These are phyloP conservation scores for Alternaria viburni DNA, from an alignment of 2,329 filamentous ascomycete genomes.

Conservation along the genomic window DNA sequence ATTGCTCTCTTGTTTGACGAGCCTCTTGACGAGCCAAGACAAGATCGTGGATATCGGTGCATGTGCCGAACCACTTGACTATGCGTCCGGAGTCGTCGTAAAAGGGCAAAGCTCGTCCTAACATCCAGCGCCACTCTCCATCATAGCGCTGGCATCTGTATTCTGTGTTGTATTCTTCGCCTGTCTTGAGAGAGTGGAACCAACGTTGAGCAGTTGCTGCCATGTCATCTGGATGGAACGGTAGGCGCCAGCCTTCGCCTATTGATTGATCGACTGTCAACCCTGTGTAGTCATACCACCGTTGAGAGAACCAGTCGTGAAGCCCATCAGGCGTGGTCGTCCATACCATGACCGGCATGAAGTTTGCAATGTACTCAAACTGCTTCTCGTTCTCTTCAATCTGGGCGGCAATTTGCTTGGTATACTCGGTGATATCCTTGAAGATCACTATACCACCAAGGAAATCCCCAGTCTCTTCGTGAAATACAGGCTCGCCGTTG, in stretches of 20 bases:
- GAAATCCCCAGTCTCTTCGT: slow-evolving; percentile 73
- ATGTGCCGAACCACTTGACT: slow-evolving; percentile 81
- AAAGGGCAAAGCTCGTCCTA: slow-evolving; percentile 74
- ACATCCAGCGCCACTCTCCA: slow-evolving; percentile 79
- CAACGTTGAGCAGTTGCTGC: slow-evolving; percentile 62
- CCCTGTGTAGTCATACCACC: slow-evolving; percentile 82
- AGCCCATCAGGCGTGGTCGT: slow-evolving; percentile 70
- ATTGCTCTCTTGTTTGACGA: slow-evolving; percentile 70
- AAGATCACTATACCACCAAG: slow-evolving; percentile 75
- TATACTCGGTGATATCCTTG: slow-evolving; percentile 74
- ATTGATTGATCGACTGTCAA: slow-evolving; percentile 67
- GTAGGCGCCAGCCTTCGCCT: slow-evolving; percentile 66
- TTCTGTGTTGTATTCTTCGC: slow-evolving; percentile 70
- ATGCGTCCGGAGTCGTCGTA: slow-evolving; percentile 71
- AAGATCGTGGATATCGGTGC: slow-evolving; percentile 78
- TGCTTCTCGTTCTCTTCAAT: slow-evolving; percentile 74
- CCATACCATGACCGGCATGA: slow-evolving; percentile 67
- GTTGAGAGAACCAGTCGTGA: slow-evolving; percentile 75
- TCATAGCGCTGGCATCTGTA: slow-evolving; percentile 71
- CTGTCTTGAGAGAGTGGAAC: slow-evolving; percentile 68
- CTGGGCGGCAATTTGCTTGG: slow-evolving; percentile 71
- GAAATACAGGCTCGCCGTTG: slow-evolving; percentile 70
- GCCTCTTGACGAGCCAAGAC: slow-evolving; percentile 72
- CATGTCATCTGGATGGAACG: slow-evolving; percentile 76
- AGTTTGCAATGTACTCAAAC: slow-evolving; percentile 78